Percentiles rank a stretch among this genome's conserved stretches.
Evolutionary conservation across 2,329 filamentous ascomycete genomes (phyloP).

Genomic region (Aureobasidium sp.): DNA sequence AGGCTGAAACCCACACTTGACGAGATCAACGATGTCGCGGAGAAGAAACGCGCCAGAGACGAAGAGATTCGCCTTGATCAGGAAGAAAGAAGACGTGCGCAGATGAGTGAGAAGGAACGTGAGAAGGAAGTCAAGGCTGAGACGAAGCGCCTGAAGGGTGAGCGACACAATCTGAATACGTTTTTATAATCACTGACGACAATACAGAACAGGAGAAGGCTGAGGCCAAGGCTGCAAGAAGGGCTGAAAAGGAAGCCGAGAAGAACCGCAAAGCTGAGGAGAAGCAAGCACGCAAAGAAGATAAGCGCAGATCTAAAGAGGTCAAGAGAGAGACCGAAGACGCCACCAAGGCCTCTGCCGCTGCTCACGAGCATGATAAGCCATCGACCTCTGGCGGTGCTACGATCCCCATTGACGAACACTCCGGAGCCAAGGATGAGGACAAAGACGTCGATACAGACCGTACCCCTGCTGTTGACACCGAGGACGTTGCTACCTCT

Average conservation of each 20-base stretch:
- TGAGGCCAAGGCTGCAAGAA: constrained; percentile 31
- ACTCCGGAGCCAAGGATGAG: not conserved
- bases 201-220: constrained; percentile 51
- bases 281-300: constrained; percentile 42
- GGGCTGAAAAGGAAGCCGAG: constrained; percentile 34
- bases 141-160: constrained; percentile 50
- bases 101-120: constrained; percentile 48
- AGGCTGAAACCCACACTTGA: constrained; percentile 77
- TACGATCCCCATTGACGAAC: not conserved
- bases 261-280: constrained; percentile 48
- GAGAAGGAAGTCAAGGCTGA: constrained; percentile 40
- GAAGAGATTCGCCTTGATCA: constrained; percentile 56
- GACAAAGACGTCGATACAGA: constrained; percentile 1
- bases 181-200: constrained; percentile 8
- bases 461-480: not conserved
- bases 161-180: constrained; percentile 24
- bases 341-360: constrained; percentile 15
- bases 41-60: constrained; percentile 61
- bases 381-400: constrained; percentile 3
- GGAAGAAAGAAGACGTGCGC: constrained; percentile 56
- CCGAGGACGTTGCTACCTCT: not conserved
- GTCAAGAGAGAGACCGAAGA: constrained; percentile 23
- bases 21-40: constrained; percentile 73
- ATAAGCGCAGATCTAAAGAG: constrained; percentile 46
- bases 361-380: constrained; percentile 10